phyloP scores from a whole-genome alignment of 225 moss, liverwort and hornwort species.

The Asterella californica region DNA sequence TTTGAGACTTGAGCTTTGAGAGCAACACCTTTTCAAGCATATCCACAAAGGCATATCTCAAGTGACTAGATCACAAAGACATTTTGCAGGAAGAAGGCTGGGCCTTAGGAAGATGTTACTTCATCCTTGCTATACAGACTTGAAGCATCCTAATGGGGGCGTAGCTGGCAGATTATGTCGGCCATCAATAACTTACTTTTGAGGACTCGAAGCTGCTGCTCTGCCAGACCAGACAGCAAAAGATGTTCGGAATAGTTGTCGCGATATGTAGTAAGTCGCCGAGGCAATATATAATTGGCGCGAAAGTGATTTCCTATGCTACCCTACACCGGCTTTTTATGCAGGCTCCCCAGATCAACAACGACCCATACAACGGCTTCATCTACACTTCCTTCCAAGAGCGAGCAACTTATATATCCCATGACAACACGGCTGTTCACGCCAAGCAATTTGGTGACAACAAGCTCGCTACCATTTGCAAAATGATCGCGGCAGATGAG shows the following conservation, averaged over 20 bases:
- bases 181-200: background rate
- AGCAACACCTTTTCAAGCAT: background rate
- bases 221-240: no score
- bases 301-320: background rate
- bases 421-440: slow-evolving; percentile 78
- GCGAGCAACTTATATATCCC: slow-evolving; percentile 50
- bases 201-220: background rate
- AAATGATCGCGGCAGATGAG: slow-evolving; percentile 84
- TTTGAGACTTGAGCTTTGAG: background rate
- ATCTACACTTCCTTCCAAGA: slow-evolving; percentile 77
- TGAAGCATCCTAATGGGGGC: background rate
- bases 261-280: background rate
- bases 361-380: slow-evolving; percentile 83
- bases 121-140: no score
- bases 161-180: background rate
- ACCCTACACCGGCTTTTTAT: background rate
- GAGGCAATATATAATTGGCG: background rate
- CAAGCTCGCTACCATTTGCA: slow-evolving; percentile 77
- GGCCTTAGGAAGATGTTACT: background rate
- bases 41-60: background rate
- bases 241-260: background rate
- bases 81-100: background rate
- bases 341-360: slow-evolving; percentile 76
- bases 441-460: slow-evolving; percentile 56
- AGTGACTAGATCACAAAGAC: background rate